phyloP scores from a whole-genome alignment of 495 filamentous ascomycete species.

The Tuber calosporum region DNA sequence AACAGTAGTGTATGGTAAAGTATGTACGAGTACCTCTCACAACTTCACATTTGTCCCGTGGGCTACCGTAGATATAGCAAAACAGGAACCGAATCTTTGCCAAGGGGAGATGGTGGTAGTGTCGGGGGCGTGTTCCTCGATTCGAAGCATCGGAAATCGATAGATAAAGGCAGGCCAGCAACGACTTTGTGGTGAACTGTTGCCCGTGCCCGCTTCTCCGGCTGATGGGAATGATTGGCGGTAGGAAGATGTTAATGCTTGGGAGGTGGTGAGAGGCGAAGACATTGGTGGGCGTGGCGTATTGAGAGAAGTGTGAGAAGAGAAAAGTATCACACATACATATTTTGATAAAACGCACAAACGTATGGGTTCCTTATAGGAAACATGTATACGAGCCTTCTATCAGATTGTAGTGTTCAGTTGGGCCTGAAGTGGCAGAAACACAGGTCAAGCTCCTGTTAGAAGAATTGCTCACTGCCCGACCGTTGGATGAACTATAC shows the following conservation, averaged over 20 bases:
- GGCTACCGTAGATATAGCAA: not conserved
- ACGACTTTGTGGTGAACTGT: not conserved
- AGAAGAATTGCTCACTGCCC: not conserved
- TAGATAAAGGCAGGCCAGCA: slow-evolving; percentile 20
- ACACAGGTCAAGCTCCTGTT: not conserved
- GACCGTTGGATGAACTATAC: slow-evolving; percentile 1
- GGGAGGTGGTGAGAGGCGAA: not conserved
- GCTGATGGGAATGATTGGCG: not conserved
- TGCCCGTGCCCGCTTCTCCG: not conserved
- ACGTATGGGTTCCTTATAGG: not conserved
- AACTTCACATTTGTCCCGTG: not conserved
- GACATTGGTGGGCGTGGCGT: not conserved
- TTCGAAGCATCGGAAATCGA: slow-evolving; percentile 36
- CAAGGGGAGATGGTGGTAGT: slow-evolving; percentile 9
- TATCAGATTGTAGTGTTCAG: not conserved
- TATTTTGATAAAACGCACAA: not conserved
- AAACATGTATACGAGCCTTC: not conserved
- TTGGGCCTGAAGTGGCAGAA: not conserved
- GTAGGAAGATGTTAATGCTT: not conserved
- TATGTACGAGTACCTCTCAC: not conserved
- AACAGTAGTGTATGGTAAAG: not conserved
- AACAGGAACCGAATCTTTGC: not conserved
- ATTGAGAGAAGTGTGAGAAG: not conserved
- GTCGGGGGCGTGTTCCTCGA: slow-evolving; percentile 18
- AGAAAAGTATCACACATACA: not conserved